Evolutionary conservation across 495 filamentous ascomycete species (phyloP).

Genomic region (Cryomyces minteri): DNA sequence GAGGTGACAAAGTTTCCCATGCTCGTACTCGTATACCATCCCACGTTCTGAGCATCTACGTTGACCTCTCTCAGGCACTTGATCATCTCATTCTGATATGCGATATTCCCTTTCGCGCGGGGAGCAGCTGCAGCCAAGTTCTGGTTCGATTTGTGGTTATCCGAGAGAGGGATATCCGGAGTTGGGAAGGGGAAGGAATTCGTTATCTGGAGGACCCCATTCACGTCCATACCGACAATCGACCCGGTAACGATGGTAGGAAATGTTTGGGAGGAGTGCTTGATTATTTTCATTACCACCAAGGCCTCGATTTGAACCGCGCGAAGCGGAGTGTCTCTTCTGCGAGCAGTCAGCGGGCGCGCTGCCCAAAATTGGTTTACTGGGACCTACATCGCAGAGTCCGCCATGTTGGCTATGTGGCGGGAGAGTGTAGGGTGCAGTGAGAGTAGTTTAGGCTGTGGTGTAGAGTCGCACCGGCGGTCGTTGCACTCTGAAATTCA

Average conservation of each 20-base stretch:
- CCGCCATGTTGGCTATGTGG: background rate
- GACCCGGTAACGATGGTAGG: constrained; percentile 81
- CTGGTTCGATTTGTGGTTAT: constrained; percentile 71
- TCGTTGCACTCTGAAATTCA: too few species aligned
- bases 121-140: constrained; percentile 78
- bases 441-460: too few species aligned
- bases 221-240: constrained; percentile 82
- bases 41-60: constrained; percentile 92
- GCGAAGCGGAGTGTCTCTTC: constrained; percentile 2
- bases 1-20: constrained; percentile 96
- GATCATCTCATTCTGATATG: constrained; percentile 95
- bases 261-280: constrained; percentile 73
- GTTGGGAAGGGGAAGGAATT: constrained; percentile 92
- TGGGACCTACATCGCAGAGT: background rate
- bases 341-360: background rate
- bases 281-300: constrained; percentile 94
- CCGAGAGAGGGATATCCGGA: constrained; percentile 48
- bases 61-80: constrained; percentile 91
- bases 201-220: constrained; percentile 70
- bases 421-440: too few species aligned
- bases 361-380: background rate
- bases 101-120: constrained; percentile 70
- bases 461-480: too few species aligned
- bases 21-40: constrained; percentile 97
- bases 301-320: constrained; percentile 74